A percentile compares a stretch with the other conserved stretches of the same genome.
Evolutionary conservation across 2,329 filamentous ascomycete species (phyloP).

Genomic region (Pseudogymnoascus sp.): DNA sequence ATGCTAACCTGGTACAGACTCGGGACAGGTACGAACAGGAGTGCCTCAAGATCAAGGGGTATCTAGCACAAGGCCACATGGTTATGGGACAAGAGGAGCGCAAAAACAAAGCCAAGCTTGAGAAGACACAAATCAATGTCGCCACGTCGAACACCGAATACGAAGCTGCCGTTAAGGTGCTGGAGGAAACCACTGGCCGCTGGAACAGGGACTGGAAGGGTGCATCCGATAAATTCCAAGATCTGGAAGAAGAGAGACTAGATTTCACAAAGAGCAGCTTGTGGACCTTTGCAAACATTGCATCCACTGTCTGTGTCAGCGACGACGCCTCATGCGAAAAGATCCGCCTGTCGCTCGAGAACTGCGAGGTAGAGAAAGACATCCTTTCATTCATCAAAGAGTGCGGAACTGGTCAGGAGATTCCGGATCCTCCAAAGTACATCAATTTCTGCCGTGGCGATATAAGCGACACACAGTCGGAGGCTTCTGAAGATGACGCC

Average conservation of each 20-base stretch:
- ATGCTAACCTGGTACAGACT: conserved; percentile 43
- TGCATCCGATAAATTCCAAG: conserved; percentile 97
- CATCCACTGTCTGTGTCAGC: conserved; percentile 94
- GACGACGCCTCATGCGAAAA: conserved; percentile 97
- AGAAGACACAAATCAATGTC: conserved; percentile 96
- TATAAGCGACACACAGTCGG: conserved; percentile 69
- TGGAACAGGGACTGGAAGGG: conserved; percentile 99
- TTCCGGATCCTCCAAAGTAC: conserved; percentile 92
- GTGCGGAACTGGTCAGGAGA: conserved; percentile 87
- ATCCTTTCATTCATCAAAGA: conserved; percentile 84
- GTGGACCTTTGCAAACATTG: conserved; percentile 96
- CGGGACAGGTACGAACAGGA: conserved; percentile 96
- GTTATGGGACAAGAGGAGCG: conserved; percentile 99
- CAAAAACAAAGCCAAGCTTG: conserved; percentile 96
- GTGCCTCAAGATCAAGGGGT: conserved; percentile 96
- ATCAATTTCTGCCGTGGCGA: conserved; percentile 98
- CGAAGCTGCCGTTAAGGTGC: conserved; percentile 80
- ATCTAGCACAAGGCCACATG: conserved; percentile 97
- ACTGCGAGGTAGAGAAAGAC: conserved; percentile 95
- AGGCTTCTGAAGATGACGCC: conserved; percentile 74
- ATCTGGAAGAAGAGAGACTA: conserved; percentile 91
- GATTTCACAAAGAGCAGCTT: conserved; percentile 97
- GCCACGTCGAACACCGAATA: conserved; percentile 89
- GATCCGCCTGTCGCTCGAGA: conserved; percentile 83
- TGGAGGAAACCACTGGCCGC: conserved; percentile 88